Evolutionary conservation across 148 eudicot species (phyloP).

Genomic region (Amaranthus hypochondriacus): DNA sequence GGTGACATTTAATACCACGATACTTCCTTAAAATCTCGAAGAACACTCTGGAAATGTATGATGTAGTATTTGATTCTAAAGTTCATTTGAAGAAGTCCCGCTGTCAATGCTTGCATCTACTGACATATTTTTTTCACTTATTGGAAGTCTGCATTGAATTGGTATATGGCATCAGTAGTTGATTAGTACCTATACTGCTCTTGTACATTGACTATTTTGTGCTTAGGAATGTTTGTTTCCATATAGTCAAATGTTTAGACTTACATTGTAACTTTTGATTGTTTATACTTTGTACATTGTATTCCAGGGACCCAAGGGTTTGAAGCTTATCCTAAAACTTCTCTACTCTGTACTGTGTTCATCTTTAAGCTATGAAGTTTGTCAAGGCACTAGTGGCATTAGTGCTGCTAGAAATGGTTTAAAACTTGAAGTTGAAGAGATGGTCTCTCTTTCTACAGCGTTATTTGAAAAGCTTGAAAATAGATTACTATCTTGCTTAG

Average conservation of each 20-base stretch:
- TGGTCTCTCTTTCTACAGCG: slow-evolving; percentile 29
- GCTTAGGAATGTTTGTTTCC: not conserved
- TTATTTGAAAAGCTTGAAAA: slow-evolving; percentile 40
- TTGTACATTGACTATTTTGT: not conserved
- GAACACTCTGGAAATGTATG: no score
- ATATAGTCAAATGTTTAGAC: not conserved
- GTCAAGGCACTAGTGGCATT: not conserved
- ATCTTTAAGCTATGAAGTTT: slow-evolving; percentile 28
- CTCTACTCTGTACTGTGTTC: slow-evolving; percentile 39
- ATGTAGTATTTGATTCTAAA: no score
- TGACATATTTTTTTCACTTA: not conserved
- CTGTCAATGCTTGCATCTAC: not conserved
- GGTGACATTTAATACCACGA: no score
- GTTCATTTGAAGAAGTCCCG: no score
- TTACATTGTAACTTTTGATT: not conserved
- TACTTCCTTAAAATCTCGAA: no score
- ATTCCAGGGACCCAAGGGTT: slow-evolving; percentile 32
- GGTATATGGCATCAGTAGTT: not conserved
- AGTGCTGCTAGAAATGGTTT: slow-evolving; percentile 17
- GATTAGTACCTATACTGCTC: not conserved
- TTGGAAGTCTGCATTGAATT: not conserved
- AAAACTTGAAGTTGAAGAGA: slow-evolving; percentile 31
- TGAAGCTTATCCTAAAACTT: slow-evolving; percentile 39
- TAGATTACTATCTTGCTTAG: slow-evolving; percentile 29
- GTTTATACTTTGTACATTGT: slow-evolving; percentile 9